Evolutionary conservation across 106 monocot species (phyloP).

Genomic region (Vanilla planifolia): DNA sequence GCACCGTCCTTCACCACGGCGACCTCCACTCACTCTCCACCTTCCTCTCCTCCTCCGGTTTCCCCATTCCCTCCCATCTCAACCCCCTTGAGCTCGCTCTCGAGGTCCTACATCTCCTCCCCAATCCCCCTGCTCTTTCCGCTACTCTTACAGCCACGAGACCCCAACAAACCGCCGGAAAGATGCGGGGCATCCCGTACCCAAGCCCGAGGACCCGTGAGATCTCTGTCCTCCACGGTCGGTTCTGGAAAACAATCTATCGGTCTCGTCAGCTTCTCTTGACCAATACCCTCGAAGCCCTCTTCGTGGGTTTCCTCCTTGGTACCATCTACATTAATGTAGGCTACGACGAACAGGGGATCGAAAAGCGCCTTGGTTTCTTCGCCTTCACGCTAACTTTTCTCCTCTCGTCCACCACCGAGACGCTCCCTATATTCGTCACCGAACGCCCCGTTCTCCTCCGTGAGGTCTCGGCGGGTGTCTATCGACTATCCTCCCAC

Average conservation of each 20-base stretch:
- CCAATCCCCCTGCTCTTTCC: conserved; percentile 11
- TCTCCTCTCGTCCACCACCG: conserved; percentile 90
- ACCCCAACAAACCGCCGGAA: neutral
- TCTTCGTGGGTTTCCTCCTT: conserved; percentile 66
- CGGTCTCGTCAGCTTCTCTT: conserved; percentile 75
- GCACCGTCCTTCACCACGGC: conserved; percentile 76
- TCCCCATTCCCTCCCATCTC: conserved; percentile 62
- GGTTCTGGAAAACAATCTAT: conserved; percentile 66
- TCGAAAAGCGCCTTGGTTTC: conserved; percentile 74
- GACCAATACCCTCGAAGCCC: conserved; percentile 71
- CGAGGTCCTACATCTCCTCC: conserved; percentile 61
- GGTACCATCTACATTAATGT: conserved; percentile 78
- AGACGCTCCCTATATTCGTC: conserved; percentile 90
- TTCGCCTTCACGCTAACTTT: conserved; percentile 98
- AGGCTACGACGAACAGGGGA: conserved; percentile 52
- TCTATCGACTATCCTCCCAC: conserved; percentile 90
- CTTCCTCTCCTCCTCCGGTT: conserved; percentile 44
- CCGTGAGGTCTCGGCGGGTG: conserved; percentile 64
- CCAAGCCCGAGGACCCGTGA: conserved; percentile 51
- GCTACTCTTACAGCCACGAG: neutral
- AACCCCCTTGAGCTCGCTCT: conserved; percentile 85
- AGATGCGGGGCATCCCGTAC: conserved; percentile 11
- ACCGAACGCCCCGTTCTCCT: conserved; percentile 74
- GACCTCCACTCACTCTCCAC: conserved; percentile 43
- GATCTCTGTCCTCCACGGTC: conserved; percentile 44